A percentile compares a stretch with the other conserved stretches of the same genome.
phyloP scores from a whole-genome alignment of 192 early-diverging fungal genomes.

The Coemansia asiatica region DNA sequence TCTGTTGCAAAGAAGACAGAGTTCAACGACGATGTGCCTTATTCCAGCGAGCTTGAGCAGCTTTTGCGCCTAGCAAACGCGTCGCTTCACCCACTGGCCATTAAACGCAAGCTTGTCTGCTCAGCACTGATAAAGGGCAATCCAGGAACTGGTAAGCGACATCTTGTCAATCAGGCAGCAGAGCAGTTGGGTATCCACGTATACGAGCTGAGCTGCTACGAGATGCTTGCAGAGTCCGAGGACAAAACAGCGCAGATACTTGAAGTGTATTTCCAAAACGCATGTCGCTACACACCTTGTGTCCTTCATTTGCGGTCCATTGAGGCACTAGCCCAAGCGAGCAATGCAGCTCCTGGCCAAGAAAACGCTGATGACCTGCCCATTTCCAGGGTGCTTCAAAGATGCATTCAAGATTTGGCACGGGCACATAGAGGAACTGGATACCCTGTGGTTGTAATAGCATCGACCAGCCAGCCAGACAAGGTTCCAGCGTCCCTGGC shows the following conservation, averaged over 20 bases:
- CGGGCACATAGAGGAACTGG: constrained; percentile 53
- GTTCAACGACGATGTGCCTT: constrained; percentile 12
- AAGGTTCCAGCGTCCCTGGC: constrained; percentile 75
- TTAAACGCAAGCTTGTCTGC: constrained; percentile 67
- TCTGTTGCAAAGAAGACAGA: background rate
- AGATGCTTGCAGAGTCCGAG: constrained; percentile 77
- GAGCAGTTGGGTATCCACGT: constrained; percentile 76
- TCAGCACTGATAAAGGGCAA: constrained; percentile 77
- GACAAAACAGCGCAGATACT: constrained; percentile 76
- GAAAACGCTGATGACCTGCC: constrained; percentile 39
- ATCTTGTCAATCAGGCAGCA: constrained; percentile 63
- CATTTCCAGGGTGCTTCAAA: constrained; percentile 43
- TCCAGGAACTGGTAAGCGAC: constrained; percentile 80
- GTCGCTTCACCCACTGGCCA: constrained; percentile 72
- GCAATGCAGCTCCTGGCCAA: constrained; percentile 34
- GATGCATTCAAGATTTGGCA: constrained; percentile 30
- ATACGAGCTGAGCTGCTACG: constrained; percentile 77
- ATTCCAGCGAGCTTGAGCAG: constrained; percentile 18
- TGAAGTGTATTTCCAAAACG: constrained; percentile 75
- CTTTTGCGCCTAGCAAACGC: constrained; percentile 66
- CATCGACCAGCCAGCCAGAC: constrained; percentile 76
- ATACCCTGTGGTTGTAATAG: constrained; percentile 74
- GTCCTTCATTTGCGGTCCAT: constrained; percentile 78
- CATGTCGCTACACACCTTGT: constrained; percentile 74
- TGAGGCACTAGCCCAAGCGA: constrained; percentile 69